These are phyloP conservation scores for Cymbidium sinense DNA, from an alignment of 106 monocot genomes.

Conservation along the genomic window DNA sequence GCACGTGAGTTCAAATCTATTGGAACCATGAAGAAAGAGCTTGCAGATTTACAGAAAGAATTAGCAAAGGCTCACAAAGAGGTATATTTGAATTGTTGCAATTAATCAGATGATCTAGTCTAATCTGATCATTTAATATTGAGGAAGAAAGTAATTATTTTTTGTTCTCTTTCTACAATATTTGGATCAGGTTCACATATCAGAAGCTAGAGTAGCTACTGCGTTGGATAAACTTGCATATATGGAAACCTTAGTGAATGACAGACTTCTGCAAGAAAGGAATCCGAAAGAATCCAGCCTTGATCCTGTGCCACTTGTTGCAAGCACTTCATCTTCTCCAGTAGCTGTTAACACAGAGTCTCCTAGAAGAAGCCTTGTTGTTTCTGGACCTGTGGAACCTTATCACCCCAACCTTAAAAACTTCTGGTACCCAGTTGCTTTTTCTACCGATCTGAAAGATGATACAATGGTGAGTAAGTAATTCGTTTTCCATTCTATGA, in stretches of 20 bases:
- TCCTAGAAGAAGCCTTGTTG: slow-evolving; percentile 48
- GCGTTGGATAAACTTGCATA: slow-evolving; percentile 82
- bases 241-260: slow-evolving; percentile 72
- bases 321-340: slow-evolving; percentile 48
- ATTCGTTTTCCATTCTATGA: not conserved
- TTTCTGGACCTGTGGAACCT: slow-evolving; percentile 23
- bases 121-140: not conserved
- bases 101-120: not conserved
- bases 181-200: slow-evolving; percentile 72
- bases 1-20: slow-evolving; percentile 88
- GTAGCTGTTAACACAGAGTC: slow-evolving; percentile 17
- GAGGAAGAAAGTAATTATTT: not conserved
- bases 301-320: slow-evolving; percentile 20
- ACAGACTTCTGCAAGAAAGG: slow-evolving; percentile 50
- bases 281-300: slow-evolving; percentile 36
- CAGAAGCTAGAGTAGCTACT: slow-evolving; percentile 71
- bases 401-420: slow-evolving; percentile 25
- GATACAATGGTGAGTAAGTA: slow-evolving; percentile 23
- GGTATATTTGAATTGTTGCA: slow-evolving; percentile 21
- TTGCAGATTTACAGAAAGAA: slow-evolving; percentile 78
- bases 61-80: slow-evolving; percentile 66
- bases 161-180: not conserved
- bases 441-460: slow-evolving; percentile 17
- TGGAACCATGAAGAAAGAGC: slow-evolving; percentile 88
- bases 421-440: slow-evolving; percentile 29